These are phyloP conservation scores for Phytophthora ohioensis DNA, from an alignment of 352 stramenopile genomes.

Conservation along the genomic window DNA sequence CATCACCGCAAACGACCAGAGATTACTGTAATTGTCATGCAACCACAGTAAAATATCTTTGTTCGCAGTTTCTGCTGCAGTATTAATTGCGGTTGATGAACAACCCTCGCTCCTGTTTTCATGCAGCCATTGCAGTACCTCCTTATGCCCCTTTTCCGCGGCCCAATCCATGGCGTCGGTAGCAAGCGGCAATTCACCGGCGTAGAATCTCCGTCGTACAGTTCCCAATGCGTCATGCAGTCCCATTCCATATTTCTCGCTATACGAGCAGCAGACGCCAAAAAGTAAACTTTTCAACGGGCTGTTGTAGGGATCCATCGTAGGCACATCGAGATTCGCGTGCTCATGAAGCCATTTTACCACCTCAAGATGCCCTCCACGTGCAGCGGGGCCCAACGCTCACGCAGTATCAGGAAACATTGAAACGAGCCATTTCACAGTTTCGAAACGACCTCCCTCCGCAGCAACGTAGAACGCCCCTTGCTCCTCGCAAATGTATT, in stretches of 20 bases:
- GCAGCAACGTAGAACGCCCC: conserved; percentile 8
- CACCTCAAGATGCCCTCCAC: conserved; percentile 8
- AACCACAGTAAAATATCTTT: conserved; percentile 25
- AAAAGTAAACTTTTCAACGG: not conserved
- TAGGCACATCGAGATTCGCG: not conserved
- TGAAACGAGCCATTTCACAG: conserved; percentile 9
- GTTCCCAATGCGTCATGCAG: not conserved
- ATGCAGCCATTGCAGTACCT: conserved; percentile 3
- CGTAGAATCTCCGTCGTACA: not conserved
- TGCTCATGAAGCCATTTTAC: conserved; percentile 10
- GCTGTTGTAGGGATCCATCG: not conserved
- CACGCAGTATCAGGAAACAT: not conserved
- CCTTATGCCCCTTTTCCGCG: not conserved
- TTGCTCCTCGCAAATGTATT: not conserved
- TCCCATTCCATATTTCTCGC: not conserved
- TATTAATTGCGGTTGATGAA: not conserved
- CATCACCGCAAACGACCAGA: conserved; percentile 18
- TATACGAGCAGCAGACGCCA: not conserved
- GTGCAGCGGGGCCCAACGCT: not conserved
- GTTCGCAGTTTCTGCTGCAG: conserved; percentile 8
- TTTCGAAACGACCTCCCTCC: not conserved
- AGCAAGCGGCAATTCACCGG: no score
- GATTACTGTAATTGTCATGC: conserved; percentile 5
- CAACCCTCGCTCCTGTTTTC: not conserved
- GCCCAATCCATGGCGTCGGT: conserved; percentile 5